Evolutionary conservation across 352 stramenopile genomes (phyloP).

Genomic region (Pythium rishiriense): DNA sequence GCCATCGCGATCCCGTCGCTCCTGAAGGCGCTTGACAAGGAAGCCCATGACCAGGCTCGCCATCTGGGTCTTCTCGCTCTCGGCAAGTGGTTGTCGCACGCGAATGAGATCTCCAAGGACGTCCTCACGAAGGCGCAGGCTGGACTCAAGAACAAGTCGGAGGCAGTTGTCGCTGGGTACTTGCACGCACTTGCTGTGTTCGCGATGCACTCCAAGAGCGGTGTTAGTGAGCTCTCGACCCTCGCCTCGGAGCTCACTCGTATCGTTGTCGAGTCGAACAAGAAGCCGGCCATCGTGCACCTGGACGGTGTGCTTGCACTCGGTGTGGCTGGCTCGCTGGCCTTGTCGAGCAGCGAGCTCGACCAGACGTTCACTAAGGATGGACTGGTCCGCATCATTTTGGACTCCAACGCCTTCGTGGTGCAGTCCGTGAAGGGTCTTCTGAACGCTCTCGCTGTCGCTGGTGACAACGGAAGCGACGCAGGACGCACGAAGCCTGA

Average conservation of each 20-base stretch:
- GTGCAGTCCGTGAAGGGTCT: conserved; percentile 44
- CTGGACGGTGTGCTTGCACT: conserved; percentile 78
- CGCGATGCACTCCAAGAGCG: conserved; percentile 33
- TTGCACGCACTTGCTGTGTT: conserved; percentile 58
- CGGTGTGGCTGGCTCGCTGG: conserved; percentile 56
- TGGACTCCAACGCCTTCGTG: conserved; percentile 54
- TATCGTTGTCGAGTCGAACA: conserved; percentile 65
- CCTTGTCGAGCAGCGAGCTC: conserved; percentile 56
- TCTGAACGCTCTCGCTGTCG: conserved; percentile 29
- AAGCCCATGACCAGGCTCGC: conserved; percentile 82
- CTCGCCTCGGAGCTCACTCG: conserved; percentile 57
- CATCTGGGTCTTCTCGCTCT: conserved; percentile 69
- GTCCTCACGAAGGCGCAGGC: conserved; percentile 45
- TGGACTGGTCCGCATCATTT: conserved; percentile 44
- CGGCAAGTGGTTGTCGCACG: conserved; percentile 71
- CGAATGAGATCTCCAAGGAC: conserved; percentile 48
- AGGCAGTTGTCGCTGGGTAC: conserved; percentile 67
- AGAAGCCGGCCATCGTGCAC: conserved; percentile 75
- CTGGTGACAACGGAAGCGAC: conserved; percentile 18
- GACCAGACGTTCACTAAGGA: conserved; percentile 58
- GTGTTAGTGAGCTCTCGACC: conserved; percentile 37
- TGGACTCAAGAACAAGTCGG: conserved; percentile 72
- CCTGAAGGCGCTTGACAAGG: conserved; percentile 76
- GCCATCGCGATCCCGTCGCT: conserved; percentile 47
- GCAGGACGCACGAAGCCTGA: conserved; percentile 46